Percentiles rank a stretch among this genome's conserved stretches.
Evolutionary conservation across 768 basidiomycete genomes (phyloP).

Genomic region (Tulasnella sp.): DNA sequence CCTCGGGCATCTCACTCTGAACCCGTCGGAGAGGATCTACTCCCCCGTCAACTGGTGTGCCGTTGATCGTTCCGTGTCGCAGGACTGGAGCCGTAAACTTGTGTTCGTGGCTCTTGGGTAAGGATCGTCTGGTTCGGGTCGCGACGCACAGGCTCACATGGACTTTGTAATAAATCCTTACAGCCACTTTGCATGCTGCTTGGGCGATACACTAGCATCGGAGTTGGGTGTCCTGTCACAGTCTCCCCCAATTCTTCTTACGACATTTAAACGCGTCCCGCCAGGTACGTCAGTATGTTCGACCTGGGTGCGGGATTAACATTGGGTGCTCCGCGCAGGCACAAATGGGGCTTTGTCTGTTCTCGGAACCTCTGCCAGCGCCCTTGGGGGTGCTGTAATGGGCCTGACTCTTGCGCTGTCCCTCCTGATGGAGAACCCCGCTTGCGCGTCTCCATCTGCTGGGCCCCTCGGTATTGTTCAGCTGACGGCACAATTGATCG

Average conservation of each 20-base stretch:
- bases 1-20: constrained; percentile 4
- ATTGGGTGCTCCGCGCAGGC: constrained; percentile 29
- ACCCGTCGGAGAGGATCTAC: constrained; percentile 30
- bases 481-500: constrained; percentile 34
- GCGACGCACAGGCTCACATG: neutral
- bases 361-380: constrained; percentile 65
- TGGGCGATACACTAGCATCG: constrained; percentile 88
- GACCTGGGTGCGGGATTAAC: neutral
- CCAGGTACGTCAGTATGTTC: constrained; percentile 36
- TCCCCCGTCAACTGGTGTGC: constrained; percentile 54
- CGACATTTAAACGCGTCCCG: constrained; percentile 65
- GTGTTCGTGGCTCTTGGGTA: constrained; percentile 62
- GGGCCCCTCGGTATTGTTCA: constrained; percentile 29
- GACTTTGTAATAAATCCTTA: neutral
- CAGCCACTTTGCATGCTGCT: constrained; percentile 81
- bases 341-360: constrained; percentile 84
- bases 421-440: constrained; percentile 54
- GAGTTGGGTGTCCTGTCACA: constrained; percentile 82
- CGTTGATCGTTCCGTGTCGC: constrained; percentile 36
- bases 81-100: constrained; percentile 52
- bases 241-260: constrained; percentile 63
- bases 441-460: constrained; percentile 35
- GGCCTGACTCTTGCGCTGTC: constrained; percentile 52
- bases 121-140: constrained; percentile 25
- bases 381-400: constrained; percentile 63